Evolutionary conservation across 2,329 filamentous ascomycete species (phyloP).

Genomic region (Tolypocladium nubicola): DNA sequence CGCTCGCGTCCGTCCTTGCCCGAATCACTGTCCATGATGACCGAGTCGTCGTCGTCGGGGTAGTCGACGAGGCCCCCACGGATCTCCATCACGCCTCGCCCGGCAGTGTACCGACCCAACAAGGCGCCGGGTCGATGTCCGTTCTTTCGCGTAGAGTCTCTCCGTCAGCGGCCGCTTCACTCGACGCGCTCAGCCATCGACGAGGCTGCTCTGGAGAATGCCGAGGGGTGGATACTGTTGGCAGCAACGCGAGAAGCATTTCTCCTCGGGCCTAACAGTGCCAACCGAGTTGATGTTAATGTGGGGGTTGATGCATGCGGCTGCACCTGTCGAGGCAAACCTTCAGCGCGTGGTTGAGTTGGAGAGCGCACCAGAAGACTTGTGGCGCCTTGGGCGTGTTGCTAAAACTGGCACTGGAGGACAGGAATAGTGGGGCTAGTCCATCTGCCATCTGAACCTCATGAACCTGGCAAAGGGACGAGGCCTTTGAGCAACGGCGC

Average conservation of each 20-base stretch:
- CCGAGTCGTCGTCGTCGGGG: constrained; percentile 17
- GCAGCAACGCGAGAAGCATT: background rate
- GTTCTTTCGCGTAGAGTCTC: background rate
- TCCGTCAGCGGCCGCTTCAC: background rate
- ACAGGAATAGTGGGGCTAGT: background rate
- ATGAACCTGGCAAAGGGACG: background rate
- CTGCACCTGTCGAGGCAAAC: background rate
- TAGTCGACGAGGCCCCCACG: constrained; percentile 1
- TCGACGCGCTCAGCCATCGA: background rate
- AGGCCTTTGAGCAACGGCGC: background rate
- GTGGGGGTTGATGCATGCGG: background rate
- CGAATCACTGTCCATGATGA: constrained; percentile 18
- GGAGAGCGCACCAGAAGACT: background rate
- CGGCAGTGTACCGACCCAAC: background rate
- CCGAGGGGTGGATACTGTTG: background rate
- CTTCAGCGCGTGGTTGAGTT: background rate
- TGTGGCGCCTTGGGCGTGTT: background rate
- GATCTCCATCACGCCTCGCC: background rate
- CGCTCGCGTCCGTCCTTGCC: constrained; percentile 8
- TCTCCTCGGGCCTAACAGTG: background rate
- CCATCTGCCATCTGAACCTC: background rate
- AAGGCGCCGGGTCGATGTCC: background rate
- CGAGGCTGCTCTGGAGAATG: background rate
- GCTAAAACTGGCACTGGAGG: background rate
- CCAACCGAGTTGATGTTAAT: background rate